These are phyloP conservation scores for Aspergillus ochraceoroseus DNA, from an alignment of 2,329 filamentous ascomycete genomes.

Conservation along the genomic window DNA sequence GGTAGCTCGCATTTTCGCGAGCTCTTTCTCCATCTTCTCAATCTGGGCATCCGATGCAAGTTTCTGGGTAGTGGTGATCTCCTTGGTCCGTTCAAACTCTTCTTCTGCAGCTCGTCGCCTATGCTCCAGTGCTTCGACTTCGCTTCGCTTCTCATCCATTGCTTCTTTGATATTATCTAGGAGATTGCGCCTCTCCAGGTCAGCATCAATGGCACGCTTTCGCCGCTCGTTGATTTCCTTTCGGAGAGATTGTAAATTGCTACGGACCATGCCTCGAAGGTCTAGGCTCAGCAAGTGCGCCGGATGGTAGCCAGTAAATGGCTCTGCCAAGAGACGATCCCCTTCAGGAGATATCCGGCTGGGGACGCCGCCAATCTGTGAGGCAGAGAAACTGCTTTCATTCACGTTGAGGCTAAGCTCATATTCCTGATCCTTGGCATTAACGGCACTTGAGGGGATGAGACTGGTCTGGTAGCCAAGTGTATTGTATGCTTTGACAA, in stretches of 20 bases:
- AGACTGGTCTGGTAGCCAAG: slow-evolving; percentile 89
- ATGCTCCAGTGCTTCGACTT: slow-evolving; percentile 88
- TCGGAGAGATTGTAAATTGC: slow-evolving; percentile 67
- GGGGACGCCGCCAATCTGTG: slow-evolving; percentile 50
- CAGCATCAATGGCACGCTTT: slow-evolving; percentile 74
- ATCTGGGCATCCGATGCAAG: slow-evolving; percentile 87
- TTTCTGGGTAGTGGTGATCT: slow-evolving; percentile 80
- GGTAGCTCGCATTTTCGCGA: slow-evolving; percentile 84
- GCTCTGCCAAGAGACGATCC: slow-evolving; percentile 76
- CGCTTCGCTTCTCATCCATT: slow-evolving; percentile 88
- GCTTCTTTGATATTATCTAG: slow-evolving; percentile 94
- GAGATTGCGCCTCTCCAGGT: slow-evolving; percentile 91
- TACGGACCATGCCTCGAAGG: slow-evolving; percentile 75
- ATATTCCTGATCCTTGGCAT: slow-evolving; percentile 78
- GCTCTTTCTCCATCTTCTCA: slow-evolving; percentile 96
- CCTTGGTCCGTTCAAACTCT: slow-evolving; percentile 90
- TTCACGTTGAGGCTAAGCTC: slow-evolving; percentile 81
- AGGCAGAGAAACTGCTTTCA: slow-evolving; percentile 70
- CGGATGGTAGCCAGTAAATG: slow-evolving; percentile 81
- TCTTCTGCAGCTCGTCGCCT: slow-evolving; percentile 82
- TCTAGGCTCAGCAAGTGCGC: slow-evolving; percentile 85
- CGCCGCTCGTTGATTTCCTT: slow-evolving; percentile 91
- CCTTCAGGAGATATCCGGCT: slow-evolving; percentile 49
- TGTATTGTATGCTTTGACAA: slow-evolving; percentile 88
- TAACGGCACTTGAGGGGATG: slow-evolving; percentile 76